phyloP scores from a whole-genome alignment of 1,284 basidiomycete species.

The Rhodotorula sp. region DNA sequence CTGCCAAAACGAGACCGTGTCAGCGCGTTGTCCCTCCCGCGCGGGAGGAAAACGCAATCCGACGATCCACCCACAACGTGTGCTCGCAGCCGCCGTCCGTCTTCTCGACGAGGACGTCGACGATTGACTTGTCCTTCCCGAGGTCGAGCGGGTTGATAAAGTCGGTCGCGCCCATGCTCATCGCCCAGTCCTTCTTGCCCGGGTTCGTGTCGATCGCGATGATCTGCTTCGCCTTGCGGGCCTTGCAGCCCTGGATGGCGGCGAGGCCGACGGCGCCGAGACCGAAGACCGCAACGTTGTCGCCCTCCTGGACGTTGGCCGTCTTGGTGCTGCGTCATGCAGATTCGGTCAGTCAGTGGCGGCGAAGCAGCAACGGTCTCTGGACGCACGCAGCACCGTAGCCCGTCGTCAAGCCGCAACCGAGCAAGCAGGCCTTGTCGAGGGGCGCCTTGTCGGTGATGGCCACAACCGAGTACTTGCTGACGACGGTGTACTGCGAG shows the following conservation, averaged over 20 bases:
- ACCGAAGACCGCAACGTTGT: slow-evolving; percentile 83
- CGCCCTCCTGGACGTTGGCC: slow-evolving; percentile 50
- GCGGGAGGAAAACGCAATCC: no score
- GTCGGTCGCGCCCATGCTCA: slow-evolving; percentile 94
- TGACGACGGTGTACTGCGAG: slow-evolving; percentile 98
- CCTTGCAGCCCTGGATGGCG: slow-evolving; percentile 75
- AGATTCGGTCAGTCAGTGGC: slow-evolving; percentile 25
- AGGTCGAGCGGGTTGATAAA: slow-evolving; percentile 84
- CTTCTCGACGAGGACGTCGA: slow-evolving; percentile 84
- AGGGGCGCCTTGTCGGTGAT: slow-evolving; percentile 78
- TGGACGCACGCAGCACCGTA: slow-evolving; percentile 82
- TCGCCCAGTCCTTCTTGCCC: slow-evolving; percentile 80
- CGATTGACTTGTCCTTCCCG: slow-evolving; percentile 73
- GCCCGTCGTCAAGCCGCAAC: slow-evolving; percentile 73
- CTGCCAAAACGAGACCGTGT: slow-evolving; percentile 18
- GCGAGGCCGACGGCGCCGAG: slow-evolving; percentile 95
- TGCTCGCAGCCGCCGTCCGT: slow-evolving; percentile 97
- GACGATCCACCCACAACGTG: slow-evolving; percentile 61
- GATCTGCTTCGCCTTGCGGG: slow-evolving; percentile 77
- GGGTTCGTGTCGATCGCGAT: slow-evolving; percentile 88
- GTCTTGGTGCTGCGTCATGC: slow-evolving; percentile 52
- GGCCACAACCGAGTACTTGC: slow-evolving; percentile 92
- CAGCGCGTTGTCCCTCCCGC: no score
- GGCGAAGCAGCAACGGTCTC: neutral
- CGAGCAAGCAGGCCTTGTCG: slow-evolving; percentile 84